These are phyloP conservation scores for Vicia sativa DNA, from an alignment of 306 rosid genomes.

Conservation along the genomic window DNA sequence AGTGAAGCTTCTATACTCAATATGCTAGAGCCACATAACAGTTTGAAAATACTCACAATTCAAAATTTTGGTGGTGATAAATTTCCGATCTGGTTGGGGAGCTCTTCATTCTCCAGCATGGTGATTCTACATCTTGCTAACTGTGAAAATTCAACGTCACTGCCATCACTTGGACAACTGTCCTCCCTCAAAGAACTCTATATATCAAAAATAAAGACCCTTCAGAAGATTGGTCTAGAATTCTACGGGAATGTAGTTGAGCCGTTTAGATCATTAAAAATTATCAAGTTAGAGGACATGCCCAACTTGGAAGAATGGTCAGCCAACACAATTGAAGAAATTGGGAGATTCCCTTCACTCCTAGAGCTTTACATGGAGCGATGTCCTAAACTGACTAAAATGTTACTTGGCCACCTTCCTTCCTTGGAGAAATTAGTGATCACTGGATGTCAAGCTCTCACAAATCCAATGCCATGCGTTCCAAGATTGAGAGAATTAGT, in stretches of 20 bases:
- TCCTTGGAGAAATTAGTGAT: constrained; percentile 23
- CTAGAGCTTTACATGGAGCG: constrained; percentile 26
- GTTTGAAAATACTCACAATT: constrained; percentile 17
- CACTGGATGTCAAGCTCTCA: constrained; percentile 37
- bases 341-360: constrained; percentile 9
- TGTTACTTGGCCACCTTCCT: constrained; percentile 31
- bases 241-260: constrained; percentile 25
- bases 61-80: constrained; percentile 14
- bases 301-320: constrained; percentile 26
- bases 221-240: constrained; percentile 17
- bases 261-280: constrained; percentile 22
- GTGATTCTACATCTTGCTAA: constrained; percentile 14
- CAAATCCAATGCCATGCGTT: constrained; percentile 26
- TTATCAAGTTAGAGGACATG: constrained; percentile 35
- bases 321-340: background rate
- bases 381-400: constrained; percentile 29
- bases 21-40: constrained; percentile 29
- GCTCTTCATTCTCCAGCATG: constrained; percentile 12
- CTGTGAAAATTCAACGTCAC: constrained; percentile 6
- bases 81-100: constrained; percentile 31
- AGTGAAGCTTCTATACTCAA: constrained; percentile 5
- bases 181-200: constrained; percentile 30
- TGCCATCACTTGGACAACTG: constrained; percentile 36
- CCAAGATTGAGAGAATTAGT: constrained; percentile 31
- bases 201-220: background rate